These are phyloP conservation scores for Heliosperma pusillum DNA, from an alignment of 148 eudicot species.

Conservation along the genomic window DNA sequence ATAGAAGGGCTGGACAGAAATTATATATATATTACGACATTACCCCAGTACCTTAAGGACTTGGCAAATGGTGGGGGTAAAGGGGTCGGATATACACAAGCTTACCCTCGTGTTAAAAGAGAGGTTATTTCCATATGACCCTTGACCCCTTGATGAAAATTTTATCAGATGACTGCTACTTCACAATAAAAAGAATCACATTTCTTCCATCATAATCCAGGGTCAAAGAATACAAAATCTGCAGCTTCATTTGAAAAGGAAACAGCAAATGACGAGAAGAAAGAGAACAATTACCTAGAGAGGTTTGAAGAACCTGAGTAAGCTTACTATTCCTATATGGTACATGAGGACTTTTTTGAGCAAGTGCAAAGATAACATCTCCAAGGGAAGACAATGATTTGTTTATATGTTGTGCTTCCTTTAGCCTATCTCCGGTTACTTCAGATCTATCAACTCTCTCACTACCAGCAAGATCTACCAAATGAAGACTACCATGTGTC, in stretches of 20 bases:
- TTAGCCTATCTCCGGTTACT: slow-evolving; percentile 64
- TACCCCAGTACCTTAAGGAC: neutral
- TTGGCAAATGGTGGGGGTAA: neutral
- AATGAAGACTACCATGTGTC: slow-evolving; percentile 60
- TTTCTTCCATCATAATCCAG: neutral
- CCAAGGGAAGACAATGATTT: slow-evolving; percentile 78
- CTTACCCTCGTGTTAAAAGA: neutral
- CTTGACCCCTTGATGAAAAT: neutral
- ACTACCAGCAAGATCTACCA: slow-evolving; percentile 85
- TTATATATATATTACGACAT: neutral
- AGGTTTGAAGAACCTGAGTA: slow-evolving; percentile 72
- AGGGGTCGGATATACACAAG: neutral
- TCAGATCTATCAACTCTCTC: slow-evolving; percentile 77
- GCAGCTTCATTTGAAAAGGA: neutral
- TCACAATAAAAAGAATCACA: neutral
- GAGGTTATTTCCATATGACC: neutral
- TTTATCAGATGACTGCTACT: neutral
- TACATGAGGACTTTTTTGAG: slow-evolving; percentile 64
- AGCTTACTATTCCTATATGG: slow-evolving; percentile 86
- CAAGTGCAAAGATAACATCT: slow-evolving; percentile 64
- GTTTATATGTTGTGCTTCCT: slow-evolving; percentile 77
- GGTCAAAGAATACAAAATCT: neutral
- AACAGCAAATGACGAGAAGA: neutral
- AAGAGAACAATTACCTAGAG: slow-evolving; percentile 43
- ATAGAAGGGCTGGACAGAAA: neutral